Base-by-base conservation (phyloP, 352 stramenopile species). In the Stephanocyclus meneghinianus region DNA sequence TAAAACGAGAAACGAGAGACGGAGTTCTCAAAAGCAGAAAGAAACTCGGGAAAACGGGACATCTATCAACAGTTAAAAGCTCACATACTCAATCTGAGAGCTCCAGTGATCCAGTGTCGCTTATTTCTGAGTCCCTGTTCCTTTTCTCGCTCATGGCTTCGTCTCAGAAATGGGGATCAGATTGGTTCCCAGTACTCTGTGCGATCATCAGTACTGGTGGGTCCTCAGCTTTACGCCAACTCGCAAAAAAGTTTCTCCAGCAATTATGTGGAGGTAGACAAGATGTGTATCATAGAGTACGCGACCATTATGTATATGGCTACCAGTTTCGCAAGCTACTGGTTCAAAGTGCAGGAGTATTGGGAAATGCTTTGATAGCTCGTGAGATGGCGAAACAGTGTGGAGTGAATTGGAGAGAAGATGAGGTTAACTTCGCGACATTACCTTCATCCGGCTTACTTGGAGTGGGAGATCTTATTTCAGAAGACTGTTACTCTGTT, bases 271-370 rank as follows among this genome's bases (percentile, higher is more conserved):
- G 83, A 56, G 81, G 81, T 16, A 75, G 88, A 16, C 74, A 75
- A 55, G 81, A 84, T 59, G 47, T 86, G 9, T 93, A 91, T 76
- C 85, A 90, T 76, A 79, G 76, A 74, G 77, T 94, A 69, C 67
- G 90, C 32, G 88, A 94, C 73, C 85, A 91, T 71, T 88, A 91
- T 78, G 81, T 88, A 9, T 94, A 90, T 79, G 82, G 80, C 35
- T 92, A 88, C 71, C 80, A 80, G 64, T 74, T 62, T 35, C 64
- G 50, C 57, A 87, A 87, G 26, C 62, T 93, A 30, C 79, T 93
- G 60, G 53, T 75, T 51, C 74, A 76, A 57, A 81, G 82, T n/a
- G 35, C 75, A 56, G 51, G 56, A 16, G 67, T 88, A 40, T 61
- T 93, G 42, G 71, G 86, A 55, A 71, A 72, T 60, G 84, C 83